Percentiles rank a stretch among this genome's conserved stretches.
phyloP scores from a whole-genome alignment of 2,329 filamentous ascomycete species.

The Aspergillus sp. region DNA sequence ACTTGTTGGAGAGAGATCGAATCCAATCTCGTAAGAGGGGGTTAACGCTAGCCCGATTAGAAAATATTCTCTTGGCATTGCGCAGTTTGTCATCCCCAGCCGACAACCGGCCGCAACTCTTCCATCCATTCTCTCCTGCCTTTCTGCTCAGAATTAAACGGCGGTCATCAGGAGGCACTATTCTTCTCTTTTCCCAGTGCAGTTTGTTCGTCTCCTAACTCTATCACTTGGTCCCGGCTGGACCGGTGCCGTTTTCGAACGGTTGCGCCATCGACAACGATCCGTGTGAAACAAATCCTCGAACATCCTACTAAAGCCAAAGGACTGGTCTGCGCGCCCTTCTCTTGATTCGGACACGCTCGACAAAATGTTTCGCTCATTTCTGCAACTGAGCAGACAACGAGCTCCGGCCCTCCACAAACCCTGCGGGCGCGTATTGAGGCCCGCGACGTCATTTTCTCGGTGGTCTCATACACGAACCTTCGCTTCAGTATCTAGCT shows the following conservation, averaged over 20 bases:
- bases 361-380: slow-evolving; percentile 34
- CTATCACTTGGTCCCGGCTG: slow-evolving; percentile 9
- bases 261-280: slow-evolving; percentile 2
- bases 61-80: slow-evolving; percentile 27
- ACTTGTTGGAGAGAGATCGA: slow-evolving; percentile 29
- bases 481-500: slow-evolving; percentile 63
- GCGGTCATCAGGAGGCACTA: not conserved
- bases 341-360: not conserved
- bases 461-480: slow-evolving; percentile 21
- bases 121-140: not conserved
- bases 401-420: slow-evolving; percentile 23
- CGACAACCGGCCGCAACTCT: not conserved
- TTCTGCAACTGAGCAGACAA: slow-evolving; percentile 26
- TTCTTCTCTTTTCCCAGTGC: not conserved
- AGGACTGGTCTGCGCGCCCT: not conserved
- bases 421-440: slow-evolving; percentile 22
- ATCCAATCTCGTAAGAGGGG: slow-evolving; percentile 27
- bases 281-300: not conserved
- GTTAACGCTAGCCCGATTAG: slow-evolving; percentile 23
- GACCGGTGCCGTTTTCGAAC: slow-evolving; percentile 6
- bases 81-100: slow-evolving; percentile 6
- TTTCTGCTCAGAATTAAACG: not conserved
- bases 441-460: slow-evolving; percentile 14
- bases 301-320: not conserved
- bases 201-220: not conserved